Conservation (phyloP, 1,139 yeast species). For the Kodamaea plutei region DNA sequence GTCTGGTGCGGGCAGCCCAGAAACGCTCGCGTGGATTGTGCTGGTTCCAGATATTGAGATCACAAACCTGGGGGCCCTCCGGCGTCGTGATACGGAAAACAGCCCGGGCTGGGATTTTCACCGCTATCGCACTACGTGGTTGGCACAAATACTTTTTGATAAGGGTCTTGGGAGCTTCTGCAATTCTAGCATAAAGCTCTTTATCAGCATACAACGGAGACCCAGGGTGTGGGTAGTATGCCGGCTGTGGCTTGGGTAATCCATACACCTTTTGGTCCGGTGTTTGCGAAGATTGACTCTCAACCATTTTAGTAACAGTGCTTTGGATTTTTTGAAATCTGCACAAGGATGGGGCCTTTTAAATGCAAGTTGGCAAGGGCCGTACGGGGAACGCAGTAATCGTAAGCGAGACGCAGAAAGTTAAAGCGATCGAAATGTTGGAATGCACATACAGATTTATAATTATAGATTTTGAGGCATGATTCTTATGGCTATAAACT, state of each 20-base stretch:
- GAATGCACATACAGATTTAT: too few relatives aligned
- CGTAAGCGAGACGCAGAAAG: too few relatives aligned
- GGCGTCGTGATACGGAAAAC: constrained; percentile 60
- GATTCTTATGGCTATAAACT: too few relatives aligned
- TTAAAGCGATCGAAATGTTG: too few relatives aligned
- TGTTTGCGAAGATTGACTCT: constrained; percentile 27
- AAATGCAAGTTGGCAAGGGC: too few relatives aligned
- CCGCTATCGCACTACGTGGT: constrained; percentile 56
- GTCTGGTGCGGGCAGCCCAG: constrained; percentile 70
- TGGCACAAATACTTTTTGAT: constrained; percentile 39
- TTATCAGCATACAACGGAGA: constrained; percentile 51
- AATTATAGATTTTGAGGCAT: too few relatives aligned
- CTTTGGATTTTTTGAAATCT: too few relatives aligned
- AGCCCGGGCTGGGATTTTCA: constrained; percentile 56
- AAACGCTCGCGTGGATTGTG: constrained; percentile 60
- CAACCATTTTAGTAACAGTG: too few relatives aligned
- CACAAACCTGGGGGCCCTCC: constrained; percentile 70
- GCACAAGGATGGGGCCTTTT: too few relatives aligned
- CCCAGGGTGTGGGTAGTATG: constrained; percentile 54
- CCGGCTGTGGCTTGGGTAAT: constrained; percentile 50
- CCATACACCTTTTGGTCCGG: constrained; percentile 37
- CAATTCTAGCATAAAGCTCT: constrained; percentile 41
- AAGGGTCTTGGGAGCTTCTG: constrained; percentile 36
- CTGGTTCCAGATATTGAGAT: constrained; percentile 59
- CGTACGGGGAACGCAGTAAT: too few relatives aligned